Evolutionary conservation across 352 stramenopile genomes (phyloP).

Genomic region (Elongisporangium anandrum): DNA sequence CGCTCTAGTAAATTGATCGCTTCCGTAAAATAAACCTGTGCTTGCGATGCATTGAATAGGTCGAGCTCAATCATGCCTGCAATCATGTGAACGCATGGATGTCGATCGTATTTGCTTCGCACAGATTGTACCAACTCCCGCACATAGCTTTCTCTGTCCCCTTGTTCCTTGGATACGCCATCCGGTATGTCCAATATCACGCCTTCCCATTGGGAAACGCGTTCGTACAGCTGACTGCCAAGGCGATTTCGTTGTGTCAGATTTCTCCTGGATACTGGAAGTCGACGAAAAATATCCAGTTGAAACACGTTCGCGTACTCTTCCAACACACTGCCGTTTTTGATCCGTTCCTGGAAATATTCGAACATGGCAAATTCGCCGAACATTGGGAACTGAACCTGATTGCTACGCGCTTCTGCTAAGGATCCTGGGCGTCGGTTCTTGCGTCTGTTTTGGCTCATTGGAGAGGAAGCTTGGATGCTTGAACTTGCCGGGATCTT

Average conservation of each 20-base stretch:
- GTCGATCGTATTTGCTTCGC: slow-evolving; percentile 8
- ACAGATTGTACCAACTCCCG: slow-evolving; percentile 21
- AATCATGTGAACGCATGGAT: slow-evolving; percentile 45
- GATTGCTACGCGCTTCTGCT: neutral
- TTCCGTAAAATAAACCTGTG: slow-evolving; percentile 36
- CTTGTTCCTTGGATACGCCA: neutral
- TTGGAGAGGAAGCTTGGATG: slow-evolving; percentile 1
- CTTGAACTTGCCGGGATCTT: slow-evolving; percentile 11
- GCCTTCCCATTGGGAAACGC: slow-evolving; percentile 31
- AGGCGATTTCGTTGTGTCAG: neutral
- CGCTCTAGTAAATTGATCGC: slow-evolving; percentile 28
- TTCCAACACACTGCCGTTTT: slow-evolving; percentile 18
- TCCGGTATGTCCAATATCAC: slow-evolving; percentile 19
- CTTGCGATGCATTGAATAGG: slow-evolving; percentile 30
- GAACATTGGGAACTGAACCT: slow-evolving; percentile 8
- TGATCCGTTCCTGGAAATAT: slow-evolving; percentile 39
- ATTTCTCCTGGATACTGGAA: slow-evolving; percentile 14
- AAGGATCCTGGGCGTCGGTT: neutral
- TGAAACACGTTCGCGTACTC: slow-evolving; percentile 53
- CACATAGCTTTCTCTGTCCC: neutral
- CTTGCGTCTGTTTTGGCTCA: neutral
- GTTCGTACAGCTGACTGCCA: slow-evolving; percentile 5
- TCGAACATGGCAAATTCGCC: slow-evolving; percentile 31
- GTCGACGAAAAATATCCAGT: slow-evolving; percentile 32
- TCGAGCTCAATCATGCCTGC: slow-evolving; percentile 47